Conservation (phyloP, 441 rosid genomes). For the Adansonia madagascariensis region DNA sequence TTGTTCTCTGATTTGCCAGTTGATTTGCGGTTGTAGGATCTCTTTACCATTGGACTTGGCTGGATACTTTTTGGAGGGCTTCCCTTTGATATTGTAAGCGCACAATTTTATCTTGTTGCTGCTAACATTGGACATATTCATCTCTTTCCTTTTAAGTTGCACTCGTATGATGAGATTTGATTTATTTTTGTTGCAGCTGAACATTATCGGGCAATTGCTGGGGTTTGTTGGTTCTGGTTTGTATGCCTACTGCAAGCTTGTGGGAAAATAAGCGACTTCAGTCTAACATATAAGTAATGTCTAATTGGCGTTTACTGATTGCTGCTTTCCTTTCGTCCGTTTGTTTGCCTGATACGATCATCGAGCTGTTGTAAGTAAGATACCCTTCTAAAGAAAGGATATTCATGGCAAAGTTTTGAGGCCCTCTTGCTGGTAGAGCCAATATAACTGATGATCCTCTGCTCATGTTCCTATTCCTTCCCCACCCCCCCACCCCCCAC, state of each 20-base stretch:
- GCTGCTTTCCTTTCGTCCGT: neutral
- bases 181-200: conserved; percentile 59
- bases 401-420: conserved; percentile 1
- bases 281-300: conserved; percentile 4
- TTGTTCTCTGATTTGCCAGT: conserved; percentile 20
- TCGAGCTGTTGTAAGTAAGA: neutral
- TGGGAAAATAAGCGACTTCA: conserved; percentile 50
- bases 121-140: neutral
- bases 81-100: conserved; percentile 83
- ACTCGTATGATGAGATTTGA: neutral
- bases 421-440: neutral
- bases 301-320: neutral
- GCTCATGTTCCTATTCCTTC: neutral
- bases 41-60: conserved; percentile 89
- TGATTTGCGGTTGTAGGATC: conserved; percentile 56
- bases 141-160: neutral
- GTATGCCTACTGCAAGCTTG: conserved; percentile 84
- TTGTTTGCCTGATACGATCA: neutral
- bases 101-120: conserved; percentile 20
- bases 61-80: conserved; percentile 94
- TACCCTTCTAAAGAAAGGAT: neutral
- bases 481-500: neutral
- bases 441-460: neutral
- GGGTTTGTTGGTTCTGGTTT: conserved; percentile 94
- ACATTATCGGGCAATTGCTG: conserved; percentile 78